Evolutionary conservation across 805 yeast genomes (phyloP), one percentile per base, ranked within the genome.

Genomic region (Yamadazyma phyllophila): DNA sequence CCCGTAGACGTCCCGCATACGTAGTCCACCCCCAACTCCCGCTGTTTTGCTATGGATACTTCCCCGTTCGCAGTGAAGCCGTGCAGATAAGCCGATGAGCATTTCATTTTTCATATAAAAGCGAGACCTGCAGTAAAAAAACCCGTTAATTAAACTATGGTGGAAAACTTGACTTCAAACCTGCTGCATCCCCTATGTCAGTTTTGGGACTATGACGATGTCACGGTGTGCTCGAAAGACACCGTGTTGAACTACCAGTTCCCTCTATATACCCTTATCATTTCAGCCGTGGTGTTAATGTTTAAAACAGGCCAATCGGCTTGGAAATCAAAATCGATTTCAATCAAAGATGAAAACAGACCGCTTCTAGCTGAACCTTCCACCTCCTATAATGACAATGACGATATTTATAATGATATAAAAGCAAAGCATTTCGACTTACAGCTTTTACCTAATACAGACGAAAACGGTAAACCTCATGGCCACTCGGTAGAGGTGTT

Each of bases 401-500:
- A 44, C 13, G 48, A 49, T 20, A 26, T 30, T 13, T 37, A 43
- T 13, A 33, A 34, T 14, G 57, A 56, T 46, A 62, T 80, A 33
- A 74, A 80, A 36, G 78, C 78, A 27, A 77, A 76, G 37, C 94
- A 85, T 60, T 86, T 85, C 53, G 86, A 86, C 52, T 72, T 85
- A 27, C 70, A 77, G 14, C 73, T 76, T 15, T 60, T 85, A 31
- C 67, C 75, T 11, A 77, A 81, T 13, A 65, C 76, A 2, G 76
- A 77, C 47, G 72, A 74, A 8, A 83, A 82, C 60, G 90, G 89
- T 5, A 73, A 76, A 9, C 79, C 83, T 7, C 82, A 81, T 49
- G 88, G 89, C 3, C 60, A 63, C 7, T 58, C 69, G n/a, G 64
- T 70, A 48, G 58, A 73, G 15, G 71, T 82, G 2, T 69, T 63